Conservation (phyloP, 768 basidiomycete species). For the Lactarius quietus region DNA sequence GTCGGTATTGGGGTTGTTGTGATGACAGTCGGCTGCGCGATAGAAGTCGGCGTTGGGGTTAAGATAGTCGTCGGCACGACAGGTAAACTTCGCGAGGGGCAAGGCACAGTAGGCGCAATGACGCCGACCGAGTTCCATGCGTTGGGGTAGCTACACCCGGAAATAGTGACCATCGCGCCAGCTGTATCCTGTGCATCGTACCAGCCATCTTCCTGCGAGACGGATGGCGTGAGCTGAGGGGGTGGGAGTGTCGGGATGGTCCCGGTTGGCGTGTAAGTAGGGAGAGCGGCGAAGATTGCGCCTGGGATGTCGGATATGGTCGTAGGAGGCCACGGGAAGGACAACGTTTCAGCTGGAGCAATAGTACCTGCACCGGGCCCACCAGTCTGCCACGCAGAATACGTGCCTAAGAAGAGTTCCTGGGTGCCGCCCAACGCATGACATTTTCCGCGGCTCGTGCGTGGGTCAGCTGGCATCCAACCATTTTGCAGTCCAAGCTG, state of each 20-base stretch:
- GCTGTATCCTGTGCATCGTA: constrained; percentile 48
- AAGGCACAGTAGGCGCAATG: constrained; percentile 24
- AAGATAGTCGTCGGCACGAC: too few species aligned
- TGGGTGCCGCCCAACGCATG: constrained; percentile 44
- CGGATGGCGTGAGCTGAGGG: constrained; percentile 47
- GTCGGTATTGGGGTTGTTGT: neutral
- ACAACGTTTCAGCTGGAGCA: constrained; percentile 39
- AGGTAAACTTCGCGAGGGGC: constrained; percentile 3
- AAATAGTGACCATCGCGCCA: constrained; percentile 53
- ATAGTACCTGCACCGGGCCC: constrained; percentile 51
- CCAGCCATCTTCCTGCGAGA: constrained; percentile 52
- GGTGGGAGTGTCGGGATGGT: constrained; percentile 53
- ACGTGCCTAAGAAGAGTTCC: constrained; percentile 40
- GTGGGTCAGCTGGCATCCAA: constrained; percentile 75
- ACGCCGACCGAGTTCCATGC: constrained; percentile 41
- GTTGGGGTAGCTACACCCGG: constrained; percentile 63
- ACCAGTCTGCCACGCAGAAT: constrained; percentile 68
- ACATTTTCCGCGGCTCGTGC: constrained; percentile 64
- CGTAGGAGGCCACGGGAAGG: constrained; percentile 55
- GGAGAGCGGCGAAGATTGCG: constrained; percentile 37
- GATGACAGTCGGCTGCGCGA: too few species aligned
- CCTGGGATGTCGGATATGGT: constrained; percentile 44
- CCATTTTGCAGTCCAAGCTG: constrained; percentile 66
- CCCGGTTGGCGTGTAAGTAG: constrained; percentile 64
- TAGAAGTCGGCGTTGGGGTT: neutral